phyloP scores from a whole-genome alignment of 2,329 filamentous ascomycete genomes.

The Trichoderma sp. region DNA sequence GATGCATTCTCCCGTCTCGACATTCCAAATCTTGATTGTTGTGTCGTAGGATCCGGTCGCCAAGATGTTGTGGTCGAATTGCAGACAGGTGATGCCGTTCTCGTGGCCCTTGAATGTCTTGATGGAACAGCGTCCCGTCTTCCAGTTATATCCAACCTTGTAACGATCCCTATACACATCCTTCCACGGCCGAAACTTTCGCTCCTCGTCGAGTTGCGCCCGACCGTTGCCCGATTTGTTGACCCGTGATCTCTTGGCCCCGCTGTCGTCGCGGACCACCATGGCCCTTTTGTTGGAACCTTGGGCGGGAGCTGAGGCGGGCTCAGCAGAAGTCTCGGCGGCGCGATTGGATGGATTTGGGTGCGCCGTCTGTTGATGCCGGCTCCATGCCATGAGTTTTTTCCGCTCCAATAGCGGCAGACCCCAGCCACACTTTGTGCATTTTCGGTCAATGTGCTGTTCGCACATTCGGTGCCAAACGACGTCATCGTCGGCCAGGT shows the following conservation, averaged over 20 bases:
- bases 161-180: slow-evolving; percentile 94
- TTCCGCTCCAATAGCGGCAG: slow-evolving; percentile 86
- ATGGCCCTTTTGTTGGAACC: slow-evolving; percentile 36
- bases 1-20: slow-evolving; percentile 80
- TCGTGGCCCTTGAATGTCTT: slow-evolving; percentile 81
- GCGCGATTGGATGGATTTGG: slow-evolving; percentile 34
- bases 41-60: slow-evolving; percentile 94
- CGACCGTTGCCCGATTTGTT: slow-evolving; percentile 28
- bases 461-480: slow-evolving; percentile 98
- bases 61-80: slow-evolving; percentile 81
- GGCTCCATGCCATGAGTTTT: slow-evolving; percentile 79
- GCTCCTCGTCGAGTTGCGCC: slow-evolving; percentile 41
- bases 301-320: slow-evolving; percentile 21
- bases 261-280: slow-evolving; percentile 31
- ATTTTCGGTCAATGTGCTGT: slow-evolving; percentile 91
- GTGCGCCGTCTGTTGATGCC: slow-evolving; percentile 67
- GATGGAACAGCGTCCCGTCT: slow-evolving; percentile 83
- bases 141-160: slow-evolving; percentile 97
- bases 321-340: slow-evolving; percentile 26
- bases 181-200: slow-evolving; percentile 75
- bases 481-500: slow-evolving; percentile 91
- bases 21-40: slow-evolving; percentile 95
- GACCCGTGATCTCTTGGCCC: slow-evolving; percentile 36
- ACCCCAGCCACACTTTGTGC: slow-evolving; percentile 94
- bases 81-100: slow-evolving; percentile 62